Evolutionary conservation across 805 yeast species (phyloP).

Genomic region (Teunomyces funiuensis): DNA sequence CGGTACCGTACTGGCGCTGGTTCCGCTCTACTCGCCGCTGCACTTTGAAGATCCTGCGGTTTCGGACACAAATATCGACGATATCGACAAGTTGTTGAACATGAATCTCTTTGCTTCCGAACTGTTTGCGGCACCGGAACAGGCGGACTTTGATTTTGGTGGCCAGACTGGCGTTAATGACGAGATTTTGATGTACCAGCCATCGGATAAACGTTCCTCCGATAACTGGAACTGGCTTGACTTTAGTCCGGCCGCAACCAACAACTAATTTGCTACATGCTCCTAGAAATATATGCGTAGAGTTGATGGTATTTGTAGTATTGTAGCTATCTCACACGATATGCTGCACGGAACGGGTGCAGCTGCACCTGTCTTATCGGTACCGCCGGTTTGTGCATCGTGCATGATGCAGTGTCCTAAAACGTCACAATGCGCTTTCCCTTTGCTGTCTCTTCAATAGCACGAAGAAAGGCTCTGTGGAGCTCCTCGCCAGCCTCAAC

Average conservation of each 20-base stretch:
- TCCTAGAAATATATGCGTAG: not conserved
- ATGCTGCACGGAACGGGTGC: not conserved
- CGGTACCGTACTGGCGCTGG: constrained; percentile 1
- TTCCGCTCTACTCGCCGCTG: not conserved
- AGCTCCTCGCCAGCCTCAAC: not conserved
- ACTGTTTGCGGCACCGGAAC: constrained; percentile 18
- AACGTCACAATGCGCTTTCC: not conserved
- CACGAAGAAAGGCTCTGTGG: not conserved
- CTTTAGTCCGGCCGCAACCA: constrained; percentile 24
- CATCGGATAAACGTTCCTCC: constrained; percentile 6
- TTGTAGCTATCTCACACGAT: too few species aligned
- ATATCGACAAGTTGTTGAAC: constrained; percentile 40
- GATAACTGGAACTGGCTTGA: constrained; percentile 43
- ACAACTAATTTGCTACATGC: not conserved
- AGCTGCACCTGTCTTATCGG: too few species aligned
- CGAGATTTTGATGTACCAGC: constrained; percentile 30
- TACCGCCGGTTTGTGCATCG: too few species aligned
- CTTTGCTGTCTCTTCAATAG: not conserved
- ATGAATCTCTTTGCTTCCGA: constrained; percentile 40
- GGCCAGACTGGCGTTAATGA: constrained; percentile 27
- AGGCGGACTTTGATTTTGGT: not conserved
- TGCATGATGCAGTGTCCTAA: too few species aligned
- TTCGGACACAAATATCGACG: constrained; percentile 26
- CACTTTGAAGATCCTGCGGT: not conserved
- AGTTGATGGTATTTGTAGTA: not conserved